Evolutionary conservation across 148 eudicot genomes (phyloP).

Genomic region (Camellia granthamiana): DNA sequence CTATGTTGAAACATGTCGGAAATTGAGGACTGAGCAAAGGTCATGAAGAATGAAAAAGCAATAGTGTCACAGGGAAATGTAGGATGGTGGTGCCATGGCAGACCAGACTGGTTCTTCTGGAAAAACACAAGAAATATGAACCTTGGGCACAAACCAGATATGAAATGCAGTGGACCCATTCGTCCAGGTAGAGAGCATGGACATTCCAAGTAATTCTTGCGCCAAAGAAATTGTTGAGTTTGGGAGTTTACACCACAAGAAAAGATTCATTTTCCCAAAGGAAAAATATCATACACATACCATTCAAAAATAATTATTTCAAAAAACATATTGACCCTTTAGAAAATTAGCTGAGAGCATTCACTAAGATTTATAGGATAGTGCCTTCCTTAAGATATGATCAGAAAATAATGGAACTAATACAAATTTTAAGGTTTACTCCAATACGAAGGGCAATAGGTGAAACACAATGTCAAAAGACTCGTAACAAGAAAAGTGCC

Average conservation of each 20-base stretch:
- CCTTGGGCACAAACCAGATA: slow-evolving; percentile 55
- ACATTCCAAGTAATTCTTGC: slow-evolving; percentile 63
- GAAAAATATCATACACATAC: slow-evolving; percentile 36
- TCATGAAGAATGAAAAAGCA: slow-evolving; percentile 74
- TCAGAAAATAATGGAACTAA: not conserved
- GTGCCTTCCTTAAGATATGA: not conserved
- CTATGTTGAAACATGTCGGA: slow-evolving; percentile 34
- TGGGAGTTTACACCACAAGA: slow-evolving; percentile 35
- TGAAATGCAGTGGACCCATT: slow-evolving; percentile 58
- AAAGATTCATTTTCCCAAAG: slow-evolving; percentile 23
- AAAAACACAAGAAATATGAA: slow-evolving; percentile 47
- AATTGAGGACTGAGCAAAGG: slow-evolving; percentile 62
- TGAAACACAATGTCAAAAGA: not conserved
- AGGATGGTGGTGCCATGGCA: slow-evolving; percentile 62
- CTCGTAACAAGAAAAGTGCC: not conserved
- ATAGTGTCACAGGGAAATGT: slow-evolving; percentile 55
- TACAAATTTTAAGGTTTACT: not conserved
- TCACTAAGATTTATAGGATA: no score
- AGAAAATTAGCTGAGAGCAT: not conserved
- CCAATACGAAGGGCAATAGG: not conserved
- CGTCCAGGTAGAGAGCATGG: slow-evolving; percentile 60
- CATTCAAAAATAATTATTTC: slow-evolving; percentile 22
- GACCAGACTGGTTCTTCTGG: slow-evolving; percentile 61
- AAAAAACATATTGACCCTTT: slow-evolving; percentile 16
- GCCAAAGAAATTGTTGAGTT: slow-evolving; percentile 72